phyloP scores from a whole-genome alignment of 805 yeast genomes.

The Saturnispora kantuleensis region DNA sequence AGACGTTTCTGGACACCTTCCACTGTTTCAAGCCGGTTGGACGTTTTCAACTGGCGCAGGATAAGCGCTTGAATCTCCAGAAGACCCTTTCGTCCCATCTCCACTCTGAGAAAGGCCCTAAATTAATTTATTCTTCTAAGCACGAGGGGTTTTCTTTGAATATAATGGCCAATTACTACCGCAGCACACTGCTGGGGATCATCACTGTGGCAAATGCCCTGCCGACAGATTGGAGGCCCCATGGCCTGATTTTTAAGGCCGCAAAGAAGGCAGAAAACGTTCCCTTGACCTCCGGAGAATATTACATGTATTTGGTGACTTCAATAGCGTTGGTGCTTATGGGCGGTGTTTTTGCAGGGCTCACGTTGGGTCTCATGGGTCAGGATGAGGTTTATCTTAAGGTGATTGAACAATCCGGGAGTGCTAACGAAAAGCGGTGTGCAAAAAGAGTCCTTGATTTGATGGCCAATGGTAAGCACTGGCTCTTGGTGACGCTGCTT shows the following conservation, averaged over 20 bases:
- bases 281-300: slow-evolving; percentile 26
- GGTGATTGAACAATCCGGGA: slow-evolving; percentile 87
- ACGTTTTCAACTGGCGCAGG: neutral
- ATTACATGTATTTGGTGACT: slow-evolving; percentile 39
- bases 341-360: slow-evolving; percentile 89
- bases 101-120: neutral
- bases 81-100: neutral
- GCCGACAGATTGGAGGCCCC: slow-evolving; percentile 11
- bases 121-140: neutral
- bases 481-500: slow-evolving; percentile 87
- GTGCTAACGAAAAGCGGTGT: slow-evolving; percentile 49
- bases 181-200: too few species aligned
- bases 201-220: slow-evolving; percentile 8
- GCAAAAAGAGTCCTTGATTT: slow-evolving; percentile 66
- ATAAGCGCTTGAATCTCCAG: neutral
- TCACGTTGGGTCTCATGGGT: slow-evolving; percentile 95
- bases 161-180: neutral
- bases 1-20: neutral
- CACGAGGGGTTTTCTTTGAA: slow-evolving; percentile 5
- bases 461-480: slow-evolving; percentile 81
- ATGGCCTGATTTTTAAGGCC: slow-evolving; percentile 1
- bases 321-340: slow-evolving; percentile 56
- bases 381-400: slow-evolving; percentile 93
- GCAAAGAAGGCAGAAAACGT: slow-evolving; percentile 9
- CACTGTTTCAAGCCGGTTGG: neutral